Conservation (phyloP, 306 rosid species). For the Vachellia collinsii region DNA sequence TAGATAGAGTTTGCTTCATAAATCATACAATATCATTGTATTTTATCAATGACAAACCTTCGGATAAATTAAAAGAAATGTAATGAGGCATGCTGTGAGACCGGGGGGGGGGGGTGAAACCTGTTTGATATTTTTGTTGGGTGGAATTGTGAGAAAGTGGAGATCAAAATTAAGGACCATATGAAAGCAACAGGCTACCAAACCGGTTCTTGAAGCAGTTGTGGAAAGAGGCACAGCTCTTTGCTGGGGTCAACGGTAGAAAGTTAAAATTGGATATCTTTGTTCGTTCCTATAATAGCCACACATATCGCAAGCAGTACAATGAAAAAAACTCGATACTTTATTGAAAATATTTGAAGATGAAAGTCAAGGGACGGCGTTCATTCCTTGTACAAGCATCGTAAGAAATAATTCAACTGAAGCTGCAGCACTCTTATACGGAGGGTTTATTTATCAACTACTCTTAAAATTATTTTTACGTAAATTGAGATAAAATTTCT, state of each 20-base stretch:
- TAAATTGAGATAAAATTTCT: too few species aligned
- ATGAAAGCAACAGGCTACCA: slow-evolving; percentile 7
- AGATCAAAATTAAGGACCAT: slow-evolving; percentile 28
- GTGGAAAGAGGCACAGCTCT: slow-evolving; percentile 37
- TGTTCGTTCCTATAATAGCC: background rate
- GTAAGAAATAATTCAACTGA: slow-evolving; percentile 24
- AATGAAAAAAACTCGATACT: slow-evolving; percentile 3
- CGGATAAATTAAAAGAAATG: too few species aligned
- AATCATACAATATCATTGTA: too few species aligned
- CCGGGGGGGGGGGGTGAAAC: background rate
- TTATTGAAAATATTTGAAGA: slow-evolving; percentile 17
- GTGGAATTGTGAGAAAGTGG: background rate
- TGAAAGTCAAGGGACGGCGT: background rate
- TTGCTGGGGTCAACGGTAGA: background rate
- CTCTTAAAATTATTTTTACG: too few species aligned
- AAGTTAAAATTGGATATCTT: background rate
- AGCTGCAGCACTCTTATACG: background rate
- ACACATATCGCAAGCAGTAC: background rate
- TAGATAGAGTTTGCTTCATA: too few species aligned
- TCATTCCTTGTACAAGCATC: slow-evolving; percentile 22
- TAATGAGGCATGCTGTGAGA: background rate
- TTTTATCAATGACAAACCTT: too few species aligned
- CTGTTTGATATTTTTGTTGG: background rate
- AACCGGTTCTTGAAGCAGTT: slow-evolving; percentile 18
- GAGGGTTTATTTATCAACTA: too few species aligned